Percentiles rank a stretch among this genome's conserved stretches.
phyloP scores from a whole-genome alignment of 345 rosid species.

The Sonneratia caseolaris region DNA sequence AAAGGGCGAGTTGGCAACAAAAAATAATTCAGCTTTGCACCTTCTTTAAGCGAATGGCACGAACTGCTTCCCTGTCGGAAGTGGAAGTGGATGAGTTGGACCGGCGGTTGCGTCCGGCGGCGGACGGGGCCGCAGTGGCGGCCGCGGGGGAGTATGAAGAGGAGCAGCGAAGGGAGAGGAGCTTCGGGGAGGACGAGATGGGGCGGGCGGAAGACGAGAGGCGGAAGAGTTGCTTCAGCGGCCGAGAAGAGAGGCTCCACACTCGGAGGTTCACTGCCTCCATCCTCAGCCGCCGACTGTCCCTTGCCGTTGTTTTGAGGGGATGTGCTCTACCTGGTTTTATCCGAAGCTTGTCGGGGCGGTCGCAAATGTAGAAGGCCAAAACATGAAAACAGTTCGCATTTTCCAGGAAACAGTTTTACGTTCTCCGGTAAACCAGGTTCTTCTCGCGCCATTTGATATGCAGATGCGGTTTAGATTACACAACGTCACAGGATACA shows the following conservation, averaged over 20 bases:
- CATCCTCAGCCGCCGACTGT: conserved; percentile 23
- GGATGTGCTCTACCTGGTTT: too few species aligned
- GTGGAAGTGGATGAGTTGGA: conserved; percentile 45
- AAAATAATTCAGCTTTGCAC: conserved; percentile 13
- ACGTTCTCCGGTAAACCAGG: too few species aligned
- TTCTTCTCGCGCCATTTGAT: too few species aligned
- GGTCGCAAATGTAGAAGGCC: too few species aligned
- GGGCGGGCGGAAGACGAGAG: conserved; percentile 16
- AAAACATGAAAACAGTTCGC: too few species aligned
- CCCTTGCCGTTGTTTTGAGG: too few species aligned
- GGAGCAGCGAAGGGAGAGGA: conserved; percentile 28
- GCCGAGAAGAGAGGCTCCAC: conserved; percentile 49
- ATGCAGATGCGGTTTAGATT: too few species aligned
- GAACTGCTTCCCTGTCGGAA: conserved; percentile 88
- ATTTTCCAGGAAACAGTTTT: too few species aligned
- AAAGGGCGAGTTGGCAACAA: background rate
- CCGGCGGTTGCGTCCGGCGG: conserved; percentile 43
- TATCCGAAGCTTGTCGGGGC: too few species aligned
- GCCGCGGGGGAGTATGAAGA: conserved; percentile 19
- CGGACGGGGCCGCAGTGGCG: conserved; percentile 25
- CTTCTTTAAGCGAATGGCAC: conserved; percentile 81
- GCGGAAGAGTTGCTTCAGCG: conserved; percentile 45
- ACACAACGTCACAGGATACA: too few species aligned
- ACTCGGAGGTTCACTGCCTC: conserved; percentile 55
- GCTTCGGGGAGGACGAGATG: conserved; percentile 20